These are phyloP conservation scores for Coniochaeta hoffmannii DNA, from an alignment of 2,329 filamentous ascomycete genomes.

Conservation along the genomic window DNA sequence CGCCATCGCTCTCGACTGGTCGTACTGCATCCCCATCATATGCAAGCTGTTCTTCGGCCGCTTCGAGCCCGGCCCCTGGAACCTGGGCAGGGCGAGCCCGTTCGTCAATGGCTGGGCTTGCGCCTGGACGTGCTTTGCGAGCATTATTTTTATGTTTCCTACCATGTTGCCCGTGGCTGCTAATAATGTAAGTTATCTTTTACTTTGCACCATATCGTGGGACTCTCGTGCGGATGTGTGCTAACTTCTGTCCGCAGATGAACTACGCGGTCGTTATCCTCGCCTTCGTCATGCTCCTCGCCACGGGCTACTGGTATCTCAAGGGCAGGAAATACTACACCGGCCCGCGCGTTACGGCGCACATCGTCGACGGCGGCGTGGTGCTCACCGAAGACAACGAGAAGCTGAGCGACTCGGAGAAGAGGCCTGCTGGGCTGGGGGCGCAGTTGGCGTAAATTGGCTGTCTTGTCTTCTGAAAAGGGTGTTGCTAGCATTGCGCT, in stretches of 20 bases:
- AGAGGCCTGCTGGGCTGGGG: neutral
- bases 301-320: constrained; percentile 36
- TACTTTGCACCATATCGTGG: neutral
- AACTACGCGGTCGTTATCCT: constrained; percentile 48
- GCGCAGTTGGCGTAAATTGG: neutral
- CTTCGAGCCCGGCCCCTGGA: constrained; percentile 45
- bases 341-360: constrained; percentile 29
- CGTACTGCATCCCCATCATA: constrained; percentile 47
- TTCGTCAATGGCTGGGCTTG: constrained; percentile 40
- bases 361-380: constrained; percentile 14
- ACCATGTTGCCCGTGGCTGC: constrained; percentile 36
- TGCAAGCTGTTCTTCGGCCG: constrained; percentile 42
- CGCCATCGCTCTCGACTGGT: constrained; percentile 47
- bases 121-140: constrained; percentile 44
- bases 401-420: neutral
- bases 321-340: constrained; percentile 38
- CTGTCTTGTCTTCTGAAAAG: too few species aligned
- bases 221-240: neutral
- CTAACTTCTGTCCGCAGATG: constrained; percentile 30
- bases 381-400: neutral
- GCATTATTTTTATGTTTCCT: constrained; percentile 46
- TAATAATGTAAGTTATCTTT: constrained; percentile 28
- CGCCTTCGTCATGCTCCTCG: constrained; percentile 33
- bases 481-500: neutral
- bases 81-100: constrained; percentile 33